Conservation (phyloP, 208 protist species). For the Angomonas desouzai region DNA sequence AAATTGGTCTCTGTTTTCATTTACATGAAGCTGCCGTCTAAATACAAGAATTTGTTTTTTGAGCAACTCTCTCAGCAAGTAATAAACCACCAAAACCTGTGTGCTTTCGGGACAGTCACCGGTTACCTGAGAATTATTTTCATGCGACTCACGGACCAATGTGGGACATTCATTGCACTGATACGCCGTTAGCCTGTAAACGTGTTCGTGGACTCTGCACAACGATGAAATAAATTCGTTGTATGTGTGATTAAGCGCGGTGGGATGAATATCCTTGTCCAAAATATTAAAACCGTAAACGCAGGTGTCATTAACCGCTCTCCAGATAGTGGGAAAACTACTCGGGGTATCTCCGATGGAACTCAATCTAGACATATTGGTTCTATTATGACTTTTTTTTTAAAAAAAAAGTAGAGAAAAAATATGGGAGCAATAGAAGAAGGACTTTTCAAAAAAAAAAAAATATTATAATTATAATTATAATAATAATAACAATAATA, state of each 20-base stretch:
- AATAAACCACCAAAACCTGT: constrained; percentile 79
- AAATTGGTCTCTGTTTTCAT: constrained; percentile 14
- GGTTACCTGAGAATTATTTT: constrained; percentile 30
- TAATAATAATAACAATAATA: too few relatives aligned
- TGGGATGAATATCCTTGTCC: constrained; percentile 13
- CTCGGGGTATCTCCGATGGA: background rate
- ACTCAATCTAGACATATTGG: background rate
- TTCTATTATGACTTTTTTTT: constrained; percentile 2
- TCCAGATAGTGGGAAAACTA: constrained; percentile 34
- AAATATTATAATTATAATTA: too few relatives aligned
- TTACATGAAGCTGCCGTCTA: constrained; percentile 28
- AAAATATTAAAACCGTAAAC: constrained; percentile 27
- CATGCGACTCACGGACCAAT: constrained; percentile 47
- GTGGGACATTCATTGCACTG: constrained; percentile 61
- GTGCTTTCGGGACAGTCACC: constrained; percentile 58
- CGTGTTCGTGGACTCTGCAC: constrained; percentile 36
- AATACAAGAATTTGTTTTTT: constrained; percentile 44
- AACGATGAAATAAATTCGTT: constrained; percentile 36
- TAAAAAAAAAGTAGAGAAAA: constrained; percentile 1
- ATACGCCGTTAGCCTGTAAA: constrained; percentile 55
- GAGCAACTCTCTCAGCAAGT: constrained; percentile 67
- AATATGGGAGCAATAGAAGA: too few relatives aligned
- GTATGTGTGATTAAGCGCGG: constrained; percentile 26
- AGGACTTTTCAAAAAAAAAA: too few relatives aligned
- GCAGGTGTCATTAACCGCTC: constrained; percentile 27